A percentile compares a stretch with the other conserved stretches of the same genome.
phyloP scores from a whole-genome alignment of 2,329 filamentous ascomycete genomes.

The Ceratocystis variospora region DNA sequence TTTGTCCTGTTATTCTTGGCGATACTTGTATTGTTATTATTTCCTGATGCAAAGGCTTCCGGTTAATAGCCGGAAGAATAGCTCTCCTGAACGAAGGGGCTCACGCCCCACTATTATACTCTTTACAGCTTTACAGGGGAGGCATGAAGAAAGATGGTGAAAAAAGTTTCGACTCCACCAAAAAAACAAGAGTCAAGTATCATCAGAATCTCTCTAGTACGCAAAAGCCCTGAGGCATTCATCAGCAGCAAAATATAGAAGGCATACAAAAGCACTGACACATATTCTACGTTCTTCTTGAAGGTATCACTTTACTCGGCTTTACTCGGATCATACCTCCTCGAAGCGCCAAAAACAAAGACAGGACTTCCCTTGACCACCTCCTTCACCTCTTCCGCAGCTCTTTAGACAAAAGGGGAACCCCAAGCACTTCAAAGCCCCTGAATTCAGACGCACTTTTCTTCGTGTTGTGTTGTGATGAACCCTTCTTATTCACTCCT shows the following conservation, averaged over 20 bases:
- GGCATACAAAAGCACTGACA: background rate
- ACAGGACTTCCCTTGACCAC: background rate
- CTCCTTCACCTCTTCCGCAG: background rate
- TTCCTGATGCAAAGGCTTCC: background rate
- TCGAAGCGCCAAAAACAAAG: background rate
- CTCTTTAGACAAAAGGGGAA: background rate
- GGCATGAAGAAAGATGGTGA: background rate
- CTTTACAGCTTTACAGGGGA: background rate
- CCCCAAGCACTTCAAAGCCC: background rate
- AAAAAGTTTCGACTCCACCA: conserved; percentile 4
- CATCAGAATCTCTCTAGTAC: background rate
- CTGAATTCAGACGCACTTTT: background rate
- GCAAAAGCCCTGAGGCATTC: background rate
- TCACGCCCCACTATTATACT: background rate
- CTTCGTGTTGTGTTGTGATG: background rate
- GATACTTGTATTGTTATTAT: no score
- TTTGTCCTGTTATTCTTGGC: no score
- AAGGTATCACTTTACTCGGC: no score
- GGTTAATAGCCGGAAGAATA: background rate
- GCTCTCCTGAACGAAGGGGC: background rate
- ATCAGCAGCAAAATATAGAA: background rate
- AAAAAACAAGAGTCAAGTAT: background rate
- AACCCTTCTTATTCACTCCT: no score
- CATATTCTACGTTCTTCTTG: background rate
- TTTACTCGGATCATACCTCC: no score